These are phyloP conservation scores for Trichosporon ovoides DNA, from an alignment of 1,284 basidiomycete genomes.

Conservation along the genomic window DNA sequence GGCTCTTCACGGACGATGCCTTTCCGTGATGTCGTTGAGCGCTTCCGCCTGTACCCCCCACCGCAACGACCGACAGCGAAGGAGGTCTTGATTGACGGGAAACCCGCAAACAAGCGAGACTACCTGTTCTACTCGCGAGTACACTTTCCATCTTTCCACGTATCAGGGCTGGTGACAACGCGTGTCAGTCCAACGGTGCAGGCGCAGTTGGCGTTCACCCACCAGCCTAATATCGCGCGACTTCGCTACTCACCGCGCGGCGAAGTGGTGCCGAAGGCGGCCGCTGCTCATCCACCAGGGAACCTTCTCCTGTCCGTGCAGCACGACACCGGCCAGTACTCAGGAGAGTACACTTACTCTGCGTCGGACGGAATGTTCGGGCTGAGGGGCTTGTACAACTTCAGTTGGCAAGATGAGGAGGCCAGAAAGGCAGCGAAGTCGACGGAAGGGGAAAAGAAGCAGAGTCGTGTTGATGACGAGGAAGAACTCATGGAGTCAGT, in stretches of 20 bases:
- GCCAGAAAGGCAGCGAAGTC: constrained; percentile 37
- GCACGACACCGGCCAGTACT: constrained; percentile 87
- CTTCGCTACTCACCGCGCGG: constrained; percentile 55
- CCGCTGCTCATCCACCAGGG: constrained; percentile 49
- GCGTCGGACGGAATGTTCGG: constrained; percentile 92
- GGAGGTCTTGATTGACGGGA: constrained; percentile 72
- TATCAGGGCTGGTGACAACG: constrained; percentile 84
- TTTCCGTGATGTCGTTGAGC: constrained; percentile 84
- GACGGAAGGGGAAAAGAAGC: constrained; percentile 27
- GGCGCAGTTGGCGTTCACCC: constrained; percentile 45
- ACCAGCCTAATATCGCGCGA: constrained; percentile 27
- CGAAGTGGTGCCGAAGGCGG: constrained; percentile 17
- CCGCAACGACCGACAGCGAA: constrained; percentile 68
- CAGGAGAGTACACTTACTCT: constrained; percentile 90
- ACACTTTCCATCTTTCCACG: constrained; percentile 78
- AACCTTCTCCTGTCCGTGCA: constrained; percentile 85
- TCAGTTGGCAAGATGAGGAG: constrained; percentile 56
- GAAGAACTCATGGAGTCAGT: constrained; percentile 86
- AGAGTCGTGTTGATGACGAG: constrained; percentile 67
- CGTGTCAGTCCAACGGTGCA: constrained; percentile 56
- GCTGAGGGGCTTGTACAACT: constrained; percentile 83
- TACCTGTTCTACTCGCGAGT: constrained; percentile 81
- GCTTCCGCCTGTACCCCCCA: constrained; percentile 72
- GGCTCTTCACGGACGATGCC: constrained; percentile 63
- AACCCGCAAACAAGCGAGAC: constrained; percentile 63